phyloP scores from a whole-genome alignment of 495 filamentous ascomycete species.

The Lasiosphaeris hirsuta region DNA sequence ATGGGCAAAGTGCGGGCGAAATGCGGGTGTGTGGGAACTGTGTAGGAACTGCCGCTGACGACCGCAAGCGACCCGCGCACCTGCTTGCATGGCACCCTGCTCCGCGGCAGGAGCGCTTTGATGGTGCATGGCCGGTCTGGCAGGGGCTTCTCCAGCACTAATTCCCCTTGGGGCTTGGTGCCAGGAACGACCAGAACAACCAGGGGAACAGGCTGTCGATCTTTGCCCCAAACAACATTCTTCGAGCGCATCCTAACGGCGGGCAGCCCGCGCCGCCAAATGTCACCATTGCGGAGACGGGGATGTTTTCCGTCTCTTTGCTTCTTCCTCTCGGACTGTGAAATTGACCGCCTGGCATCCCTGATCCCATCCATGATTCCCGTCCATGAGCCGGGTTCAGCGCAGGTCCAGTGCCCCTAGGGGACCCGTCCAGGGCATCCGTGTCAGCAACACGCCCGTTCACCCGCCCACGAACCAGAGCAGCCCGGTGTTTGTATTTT shows the following conservation, averaged over 20 bases:
- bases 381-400: too few species aligned
- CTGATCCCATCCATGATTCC: too few species aligned
- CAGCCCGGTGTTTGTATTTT: not conserved
- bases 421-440: not conserved
- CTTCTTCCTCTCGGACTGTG: conserved; percentile 1
- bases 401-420: not conserved
- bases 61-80: not conserved
- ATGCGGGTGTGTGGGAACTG: too few species aligned
- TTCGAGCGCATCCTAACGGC: conserved; percentile 5
- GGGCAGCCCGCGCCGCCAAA: conserved; percentile 6
- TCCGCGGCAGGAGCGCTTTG: conserved; percentile 8
- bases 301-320: conserved; percentile 1
- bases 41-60: not conserved
- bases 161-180: not conserved
- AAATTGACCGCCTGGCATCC: not conserved
- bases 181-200: conserved; percentile 8
- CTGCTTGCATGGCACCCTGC: conserved; percentile 1
- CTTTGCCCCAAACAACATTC: conserved; percentile 13
- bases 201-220: conserved; percentile 6
- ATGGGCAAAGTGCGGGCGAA: not conserved
- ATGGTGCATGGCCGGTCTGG: not conserved
- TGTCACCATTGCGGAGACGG: conserved; percentile 1
- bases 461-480: conserved; percentile 1
- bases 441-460: conserved; percentile 1
- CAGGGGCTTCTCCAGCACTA: not conserved